phyloP scores from a whole-genome alignment of 768 basidiomycete genomes.

The Macrocybe gigantea region DNA sequence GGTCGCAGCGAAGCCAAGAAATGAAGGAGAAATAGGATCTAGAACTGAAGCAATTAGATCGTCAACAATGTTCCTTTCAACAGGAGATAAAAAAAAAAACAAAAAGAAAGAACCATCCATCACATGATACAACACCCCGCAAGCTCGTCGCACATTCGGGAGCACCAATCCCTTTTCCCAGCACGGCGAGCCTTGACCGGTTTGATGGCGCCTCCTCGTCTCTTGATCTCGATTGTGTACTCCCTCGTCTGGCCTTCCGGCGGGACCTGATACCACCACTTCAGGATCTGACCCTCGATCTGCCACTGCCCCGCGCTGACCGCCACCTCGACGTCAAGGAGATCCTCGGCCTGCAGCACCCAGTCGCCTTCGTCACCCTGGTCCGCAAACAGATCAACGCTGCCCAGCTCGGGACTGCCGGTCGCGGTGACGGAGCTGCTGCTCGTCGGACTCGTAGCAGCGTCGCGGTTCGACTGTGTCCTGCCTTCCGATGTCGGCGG shows the following conservation, averaged over 20 bases:
- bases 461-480: too few species aligned
- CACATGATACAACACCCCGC: slow-evolving; percentile 15
- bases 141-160: slow-evolving; percentile 17
- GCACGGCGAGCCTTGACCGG: neutral
- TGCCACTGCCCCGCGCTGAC: slow-evolving; percentile 37
- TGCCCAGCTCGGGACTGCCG: slow-evolving; percentile 7
- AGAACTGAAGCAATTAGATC: too few species aligned
- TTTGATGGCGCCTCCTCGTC: slow-evolving; percentile 24
- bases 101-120: slow-evolving; percentile 1
- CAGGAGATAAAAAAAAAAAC: neutral
- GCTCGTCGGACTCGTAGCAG: too few species aligned
- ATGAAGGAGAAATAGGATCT: too few species aligned
- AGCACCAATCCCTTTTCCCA: slow-evolving; percentile 11
- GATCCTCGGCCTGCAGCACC: slow-evolving; percentile 12
- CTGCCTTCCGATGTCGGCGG: slow-evolving; percentile 1
- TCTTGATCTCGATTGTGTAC: slow-evolving; percentile 30
- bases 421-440: too few species aligned
- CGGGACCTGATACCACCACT: slow-evolving; percentile 52
- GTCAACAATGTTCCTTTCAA: neutral
- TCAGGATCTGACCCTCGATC: slow-evolving; percentile 41
- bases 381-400: slow-evolving; percentile 7
- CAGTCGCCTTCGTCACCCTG: slow-evolving; percentile 2
- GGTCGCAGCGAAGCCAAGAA: too few species aligned
- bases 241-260: slow-evolving; percentile 22
- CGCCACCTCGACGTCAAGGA: slow-evolving; percentile 39